Evolutionary conservation across 2,329 filamentous ascomycete species (phyloP), one percentile per base, ranked within the genome.

Genomic region (Dryadomyces quercivorus): DNA sequence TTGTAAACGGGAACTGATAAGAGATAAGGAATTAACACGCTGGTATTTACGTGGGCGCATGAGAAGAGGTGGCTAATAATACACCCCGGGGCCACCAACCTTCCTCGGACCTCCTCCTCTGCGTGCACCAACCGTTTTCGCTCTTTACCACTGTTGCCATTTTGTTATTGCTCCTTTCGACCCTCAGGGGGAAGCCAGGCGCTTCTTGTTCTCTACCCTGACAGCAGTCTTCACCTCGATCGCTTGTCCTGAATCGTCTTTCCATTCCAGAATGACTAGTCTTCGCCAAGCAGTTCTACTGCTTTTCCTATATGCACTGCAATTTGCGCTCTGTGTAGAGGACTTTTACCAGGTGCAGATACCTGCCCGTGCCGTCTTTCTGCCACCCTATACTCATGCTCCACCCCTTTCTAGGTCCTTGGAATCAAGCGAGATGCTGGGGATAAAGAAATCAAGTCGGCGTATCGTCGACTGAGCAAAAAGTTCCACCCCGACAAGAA

Each of bases 401-500:
- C 44, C 47, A 38, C 53, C 60, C 38, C 61, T 21, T 1, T 46
- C 9, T 51, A 95, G 82, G 72, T 95, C 56, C 81, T 98, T 26
- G 89, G 86, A 54, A 72, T 98, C 59, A 80, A 85, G 64, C 89
- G 82, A 64, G 76, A 84, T 57, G 92, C 92, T 16, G 84, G 81
- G 49, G 90, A 95, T 53, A 84, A 84, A 64, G 86, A 97, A 63
- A 85, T 98, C 67, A 98, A 98, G 71, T 86, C 87, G 48, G 91
- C 93, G 21, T 98, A 98, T 70, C 82, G 91, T 57, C 84, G 82
- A 57, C 76, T 98, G 12, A 94, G 88, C 74, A 97, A 97, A 71
- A 95, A 94, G 68, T 96, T 80, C 69, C 93, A 98, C 66, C 93
- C 93, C 3, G 93, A 98, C 71, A 98, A 98, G 79, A 97, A 97